These are phyloP conservation scores for Skeletonema menzelii DNA, from an alignment of 108 stramenopile species.

Conservation along the genomic window DNA sequence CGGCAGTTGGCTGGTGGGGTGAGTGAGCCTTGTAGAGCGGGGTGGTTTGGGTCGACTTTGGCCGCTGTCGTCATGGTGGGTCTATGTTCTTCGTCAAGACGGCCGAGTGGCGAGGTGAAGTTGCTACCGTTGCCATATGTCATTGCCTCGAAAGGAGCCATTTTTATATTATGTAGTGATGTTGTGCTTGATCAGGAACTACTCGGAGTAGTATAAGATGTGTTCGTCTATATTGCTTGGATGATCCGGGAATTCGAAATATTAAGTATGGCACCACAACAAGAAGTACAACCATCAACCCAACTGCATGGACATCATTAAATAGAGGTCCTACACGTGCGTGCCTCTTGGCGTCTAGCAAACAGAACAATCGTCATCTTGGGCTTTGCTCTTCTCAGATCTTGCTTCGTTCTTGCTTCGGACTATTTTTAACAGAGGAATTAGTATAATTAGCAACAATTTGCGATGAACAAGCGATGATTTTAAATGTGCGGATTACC, in stretches of 20 bases:
- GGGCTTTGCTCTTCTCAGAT: too few relatives aligned
- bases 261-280: not conserved
- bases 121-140: not conserved
- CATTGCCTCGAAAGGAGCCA: not conserved
- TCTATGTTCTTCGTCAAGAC: not conserved
- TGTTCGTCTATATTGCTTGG: not conserved
- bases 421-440: too few relatives aligned
- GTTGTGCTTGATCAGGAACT: too few relatives aligned
- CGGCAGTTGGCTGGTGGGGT: constrained; percentile 23
- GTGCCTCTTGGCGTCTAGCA: too few relatives aligned
- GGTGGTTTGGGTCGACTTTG: constrained; percentile 20
- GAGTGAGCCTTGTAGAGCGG: constrained; percentile 43
- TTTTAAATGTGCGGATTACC: too few relatives aligned
- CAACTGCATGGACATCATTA: too few relatives aligned
- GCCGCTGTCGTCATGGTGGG: not conserved
- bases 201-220: not conserved
- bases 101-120: not conserved
- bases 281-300: not conserved
- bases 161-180: not conserved
- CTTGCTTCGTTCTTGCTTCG: too few relatives aligned
- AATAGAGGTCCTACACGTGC: too few relatives aligned
- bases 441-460: too few relatives aligned
- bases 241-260: not conserved
- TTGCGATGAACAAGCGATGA: too few relatives aligned
- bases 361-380: too few relatives aligned